Evolutionary conservation across 2,329 filamentous ascomycete species (phyloP), one percentile per base, ranked within the genome.

Genomic region (Coniochaeta sp.): DNA sequence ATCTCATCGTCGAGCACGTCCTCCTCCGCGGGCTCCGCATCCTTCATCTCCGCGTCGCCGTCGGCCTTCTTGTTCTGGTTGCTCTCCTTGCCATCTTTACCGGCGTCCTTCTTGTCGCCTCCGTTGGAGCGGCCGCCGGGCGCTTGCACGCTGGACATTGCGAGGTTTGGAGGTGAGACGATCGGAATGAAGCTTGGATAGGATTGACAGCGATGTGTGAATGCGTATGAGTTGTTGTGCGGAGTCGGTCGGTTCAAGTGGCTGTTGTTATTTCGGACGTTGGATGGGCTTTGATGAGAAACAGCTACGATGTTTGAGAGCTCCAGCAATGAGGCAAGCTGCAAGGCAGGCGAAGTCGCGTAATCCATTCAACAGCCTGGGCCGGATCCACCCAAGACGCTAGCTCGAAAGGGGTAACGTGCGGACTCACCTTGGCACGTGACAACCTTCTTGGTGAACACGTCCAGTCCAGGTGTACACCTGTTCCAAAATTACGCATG

Each of bases 1-100:
- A 99, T 92, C 75, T 99, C 94, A 52, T 92, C 86, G 70, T 97
- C 92, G 58, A 99, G 80, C 51, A 91, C 80, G 60, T 95, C 86
- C 48, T 92, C 89, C 61, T 89, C 85, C 58, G 83, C 80, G 27
- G 76, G 71, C 57, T 86, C 85, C 10, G 83, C 86, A 67, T 96
- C 91, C 69, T 92, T 85, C 91, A 96, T 96, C 53, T 95, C 90
- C 49, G 86, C 86, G 74, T 96, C 92, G 48, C 79, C 87, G 63
- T 86, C 83, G 52, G 76, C 72, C 51, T 70, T 61, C 68, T 81
- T 81, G 66, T 79, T 79, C 62, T 69, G 71, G 48, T 69, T 73
- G 60, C n/a, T n/a, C n/a, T 78, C 72, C 60, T 79, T 78, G 60
- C 81, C 77, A 61, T 82, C 76, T 67, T 86, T 78, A 18, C 57